Conservation (phyloP, 352 stramenopile species). For the Pythium chondricola region DNA sequence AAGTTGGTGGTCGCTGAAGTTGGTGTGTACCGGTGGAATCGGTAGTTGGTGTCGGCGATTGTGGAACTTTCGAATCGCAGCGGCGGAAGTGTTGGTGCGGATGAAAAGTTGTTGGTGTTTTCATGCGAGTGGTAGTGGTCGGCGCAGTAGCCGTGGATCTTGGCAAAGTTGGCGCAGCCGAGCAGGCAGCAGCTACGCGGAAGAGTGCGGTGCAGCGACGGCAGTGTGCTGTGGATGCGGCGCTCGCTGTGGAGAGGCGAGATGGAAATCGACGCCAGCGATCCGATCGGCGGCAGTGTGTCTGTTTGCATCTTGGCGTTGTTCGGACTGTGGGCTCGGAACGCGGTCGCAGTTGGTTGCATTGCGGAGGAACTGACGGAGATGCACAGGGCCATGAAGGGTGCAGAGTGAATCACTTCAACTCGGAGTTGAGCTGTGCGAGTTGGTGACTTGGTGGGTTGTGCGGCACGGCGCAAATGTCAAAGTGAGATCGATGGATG, state of each 20-base stretch:
- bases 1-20: conserved; percentile 1
- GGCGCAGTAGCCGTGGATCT: conserved; percentile 60
- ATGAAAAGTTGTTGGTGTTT: not conserved
- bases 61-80: conserved; percentile 13
- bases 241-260: conserved; percentile 23
- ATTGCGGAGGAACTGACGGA: too few species aligned
- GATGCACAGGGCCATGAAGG: conserved; percentile 5
- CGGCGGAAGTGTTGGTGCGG: conserved; percentile 5
- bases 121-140: conserved; percentile 40
- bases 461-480: not conserved
- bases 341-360: not conserved
- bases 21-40: conserved; percentile 4
- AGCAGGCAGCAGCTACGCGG: conserved; percentile 41
- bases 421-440: too few species aligned
- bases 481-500: not conserved
- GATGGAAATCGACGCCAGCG: conserved; percentile 25
- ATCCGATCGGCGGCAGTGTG: conserved; percentile 15
- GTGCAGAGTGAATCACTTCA: too few species aligned
- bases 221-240: conserved; percentile 16
- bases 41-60: conserved; percentile 1
- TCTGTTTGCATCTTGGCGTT: conserved; percentile 16
- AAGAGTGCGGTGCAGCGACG: conserved; percentile 30
- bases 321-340: not conserved
- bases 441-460: too few species aligned
- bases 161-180: conserved; percentile 56